Evolutionary conservation across 1,284 basidiomycete species (phyloP).

Genomic region (Microbotryomycetes sp.): DNA sequence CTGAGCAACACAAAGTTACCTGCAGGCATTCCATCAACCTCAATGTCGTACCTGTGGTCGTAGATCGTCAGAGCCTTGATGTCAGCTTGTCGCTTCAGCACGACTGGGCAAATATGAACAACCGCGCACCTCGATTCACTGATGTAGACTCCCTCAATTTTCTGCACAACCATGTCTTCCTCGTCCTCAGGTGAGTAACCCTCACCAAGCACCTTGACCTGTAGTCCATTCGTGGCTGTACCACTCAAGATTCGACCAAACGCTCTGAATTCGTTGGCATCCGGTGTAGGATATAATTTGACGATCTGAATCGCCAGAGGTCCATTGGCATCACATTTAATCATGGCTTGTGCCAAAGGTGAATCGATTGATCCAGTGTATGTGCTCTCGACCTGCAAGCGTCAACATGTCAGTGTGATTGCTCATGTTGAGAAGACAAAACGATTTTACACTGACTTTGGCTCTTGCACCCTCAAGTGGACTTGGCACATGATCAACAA

Average conservation of each 20-base stretch:
- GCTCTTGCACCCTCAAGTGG: constrained; percentile 61
- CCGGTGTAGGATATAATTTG: constrained; percentile 91
- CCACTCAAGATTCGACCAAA: constrained; percentile 93
- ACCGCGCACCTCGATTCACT: constrained; percentile 68
- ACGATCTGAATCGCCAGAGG: constrained; percentile 88
- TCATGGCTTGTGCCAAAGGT: constrained; percentile 69
- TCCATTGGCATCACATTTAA: constrained; percentile 71
- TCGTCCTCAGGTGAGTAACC: constrained; percentile 96
- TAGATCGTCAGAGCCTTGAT: neutral
- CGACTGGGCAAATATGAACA: constrained; percentile 8
- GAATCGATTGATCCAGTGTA: constrained; percentile 81
- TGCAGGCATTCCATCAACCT: constrained; percentile 76
- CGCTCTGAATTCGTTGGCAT: constrained; percentile 91
- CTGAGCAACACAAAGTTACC: constrained; percentile 89
- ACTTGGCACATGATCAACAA: constrained; percentile 81
- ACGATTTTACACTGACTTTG: constrained; percentile 53
- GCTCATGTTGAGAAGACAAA: neutral
- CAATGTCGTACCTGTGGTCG: constrained; percentile 69
- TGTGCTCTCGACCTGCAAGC: constrained; percentile 60
- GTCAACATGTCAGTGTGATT: neutral
- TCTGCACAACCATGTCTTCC: constrained; percentile 90
- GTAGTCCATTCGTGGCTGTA: constrained; percentile 70
- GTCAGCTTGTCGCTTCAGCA: neutral
- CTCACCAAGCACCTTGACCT: constrained; percentile 94
- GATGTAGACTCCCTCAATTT: constrained; percentile 81